Conservation (phyloP, 441 rosid genomes). For the Jatropha multifida region DNA sequence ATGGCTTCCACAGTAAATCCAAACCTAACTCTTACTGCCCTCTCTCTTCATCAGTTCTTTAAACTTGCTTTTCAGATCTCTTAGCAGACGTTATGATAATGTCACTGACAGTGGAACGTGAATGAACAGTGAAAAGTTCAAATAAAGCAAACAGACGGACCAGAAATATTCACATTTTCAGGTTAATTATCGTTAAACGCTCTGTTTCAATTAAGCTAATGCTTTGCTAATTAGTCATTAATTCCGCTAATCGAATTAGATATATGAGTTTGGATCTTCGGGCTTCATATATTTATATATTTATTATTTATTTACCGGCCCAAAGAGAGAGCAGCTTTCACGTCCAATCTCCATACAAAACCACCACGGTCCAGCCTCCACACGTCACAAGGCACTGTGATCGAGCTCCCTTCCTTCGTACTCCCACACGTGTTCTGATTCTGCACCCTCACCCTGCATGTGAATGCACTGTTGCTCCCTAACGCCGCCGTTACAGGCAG, state of each 20-base stretch:
- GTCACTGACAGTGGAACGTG: background rate
- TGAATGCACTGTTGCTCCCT: slow-evolving; percentile 39
- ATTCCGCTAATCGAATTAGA: no score
- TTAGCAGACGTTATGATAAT: no score
- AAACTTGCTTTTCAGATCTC: no score
- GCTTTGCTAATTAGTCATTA: no score
- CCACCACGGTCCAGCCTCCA: slow-evolving; percentile 72
- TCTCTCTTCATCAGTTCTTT: no score
- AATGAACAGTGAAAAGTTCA: slow-evolving; percentile 10
- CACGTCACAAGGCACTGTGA: slow-evolving; percentile 80
- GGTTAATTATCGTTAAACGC: background rate
- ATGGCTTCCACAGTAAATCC: no score
- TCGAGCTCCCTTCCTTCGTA: slow-evolving; percentile 33
- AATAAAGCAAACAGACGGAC: background rate
- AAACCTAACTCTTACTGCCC: no score
- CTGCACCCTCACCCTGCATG: slow-evolving; percentile 70
- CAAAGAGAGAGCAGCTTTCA: slow-evolving; percentile 71
- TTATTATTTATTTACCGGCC: slow-evolving; percentile 31
- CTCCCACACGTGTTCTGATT: slow-evolving; percentile 34
- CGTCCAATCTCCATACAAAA: slow-evolving; percentile 87
- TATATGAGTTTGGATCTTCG: no score
- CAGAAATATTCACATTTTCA: slow-evolving; percentile 22
- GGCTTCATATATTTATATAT: no score
- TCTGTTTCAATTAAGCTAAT: no score
- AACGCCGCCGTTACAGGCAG: slow-evolving; percentile 27